Evolutionary conservation across 208 protist genomes (phyloP), one percentile per base, ranked within the genome.

Genomic region (Leishmania mexicana): DNA sequence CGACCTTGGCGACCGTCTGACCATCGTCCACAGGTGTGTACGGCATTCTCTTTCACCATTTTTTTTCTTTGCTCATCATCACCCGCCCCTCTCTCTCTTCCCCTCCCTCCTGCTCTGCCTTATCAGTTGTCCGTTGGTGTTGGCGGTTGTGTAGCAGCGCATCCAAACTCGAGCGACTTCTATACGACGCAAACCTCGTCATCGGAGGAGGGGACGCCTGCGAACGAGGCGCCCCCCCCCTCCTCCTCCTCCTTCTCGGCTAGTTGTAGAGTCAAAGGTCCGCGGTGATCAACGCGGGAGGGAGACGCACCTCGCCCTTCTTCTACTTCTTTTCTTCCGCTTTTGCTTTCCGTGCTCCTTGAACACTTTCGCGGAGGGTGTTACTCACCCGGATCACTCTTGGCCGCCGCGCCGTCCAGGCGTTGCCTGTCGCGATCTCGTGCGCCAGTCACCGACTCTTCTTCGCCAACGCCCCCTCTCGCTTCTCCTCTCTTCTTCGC

Each of bases 321-420:
- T 83, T 72, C n/a, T 73, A 31, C 31, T 19, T 78, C 73, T 68
- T 47, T 70, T 74, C 45, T 62, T 62, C 28, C 28, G 57, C 57
- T 62, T 75, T 62, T 72, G 0, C 49, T 65, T 70, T 78, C 13
- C 74, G 45, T n/a, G 21, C 70, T 53, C 28, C 3, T 74, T 19
- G 21, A 51, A 8, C 28, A 74, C 70, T 1, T 51, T 54, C 51
- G 70, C 3, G 8, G 42, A 51, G 3, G 19, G 45, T 38, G 45
- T 2, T 8, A 35, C 38, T 15, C 21, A 53, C 70, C 47, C 40
- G n/a, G 6, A 51, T 10, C 70, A 5, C 70, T 74, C 42, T 21
- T 35, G 31, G 70, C 70, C 51, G 45, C 45, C 21, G 28, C 24
- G 42, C 31, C 3, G 45, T 7, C 13, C 35, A 45, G 28, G 28